Percentiles rank a stretch among this genome's conserved stretches.
Evolutionary conservation across 1,284 basidiomycete genomes (phyloP).

Genomic region (Kalmanozyma brasiliensis): DNA sequence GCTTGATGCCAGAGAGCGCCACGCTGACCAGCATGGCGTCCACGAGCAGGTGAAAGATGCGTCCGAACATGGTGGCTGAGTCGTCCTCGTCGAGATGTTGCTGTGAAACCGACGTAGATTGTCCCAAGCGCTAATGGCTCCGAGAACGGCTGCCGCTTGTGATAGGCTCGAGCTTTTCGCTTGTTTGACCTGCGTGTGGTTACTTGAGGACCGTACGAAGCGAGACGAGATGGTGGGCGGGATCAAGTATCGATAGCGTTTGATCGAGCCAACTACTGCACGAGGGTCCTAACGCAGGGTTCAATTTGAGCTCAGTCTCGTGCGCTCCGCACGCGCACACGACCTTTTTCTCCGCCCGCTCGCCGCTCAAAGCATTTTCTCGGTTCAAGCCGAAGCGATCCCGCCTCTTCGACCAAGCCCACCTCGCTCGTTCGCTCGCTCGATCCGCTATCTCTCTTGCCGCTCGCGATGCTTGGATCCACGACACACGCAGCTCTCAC

Average conservation of each 20-base stretch:
- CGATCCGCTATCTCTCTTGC: no score
- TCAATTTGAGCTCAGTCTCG: conserved; percentile 14
- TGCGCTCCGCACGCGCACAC: conserved; percentile 29
- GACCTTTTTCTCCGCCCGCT: conserved; percentile 4
- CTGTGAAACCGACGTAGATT: background rate
- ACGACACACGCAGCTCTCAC: no score
- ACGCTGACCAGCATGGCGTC: conserved; percentile 65
- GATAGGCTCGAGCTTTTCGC: no score
- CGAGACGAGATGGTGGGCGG: background rate
- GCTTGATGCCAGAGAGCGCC: conserved; percentile 63
- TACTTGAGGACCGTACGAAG: no score
- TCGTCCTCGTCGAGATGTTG: background rate
- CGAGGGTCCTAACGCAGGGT: conserved; percentile 35
- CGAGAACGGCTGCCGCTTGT: no score
- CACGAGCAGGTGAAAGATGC: conserved; percentile 60
- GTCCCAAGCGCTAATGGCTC: no score
- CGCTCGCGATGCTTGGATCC: no score
- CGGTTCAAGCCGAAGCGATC: background rate
- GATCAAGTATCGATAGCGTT: background rate
- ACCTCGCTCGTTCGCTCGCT: no score
- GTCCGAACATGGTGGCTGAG: conserved; percentile 59
- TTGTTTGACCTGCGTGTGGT: no score
- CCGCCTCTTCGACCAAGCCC: background rate
- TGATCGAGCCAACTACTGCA: background rate
- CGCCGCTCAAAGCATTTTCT: background rate